Conservation (phyloP, 2,329 filamentous ascomycete species). For the Botryotinia convoluta region DNA sequence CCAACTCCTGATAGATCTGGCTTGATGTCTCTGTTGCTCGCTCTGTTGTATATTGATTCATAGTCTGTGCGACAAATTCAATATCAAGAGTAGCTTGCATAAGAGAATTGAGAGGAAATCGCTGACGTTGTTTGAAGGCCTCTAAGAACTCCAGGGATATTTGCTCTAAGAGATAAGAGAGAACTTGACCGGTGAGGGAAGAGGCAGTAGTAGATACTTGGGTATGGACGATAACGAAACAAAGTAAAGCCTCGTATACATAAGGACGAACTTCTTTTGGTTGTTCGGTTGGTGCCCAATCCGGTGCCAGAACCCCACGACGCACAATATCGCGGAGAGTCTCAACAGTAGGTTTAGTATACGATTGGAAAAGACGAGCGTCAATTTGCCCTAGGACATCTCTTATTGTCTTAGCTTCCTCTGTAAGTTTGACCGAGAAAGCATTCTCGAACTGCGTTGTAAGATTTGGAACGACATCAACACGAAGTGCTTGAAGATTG, state of each 20-base stretch:
- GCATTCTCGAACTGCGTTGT: constrained; percentile 89
- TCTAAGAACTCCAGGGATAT: constrained; percentile 76
- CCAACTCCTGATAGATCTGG: constrained; percentile 88
- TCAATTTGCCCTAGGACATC: constrained; percentile 92
- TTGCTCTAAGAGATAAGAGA: constrained; percentile 84
- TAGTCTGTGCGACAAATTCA: constrained; percentile 92
- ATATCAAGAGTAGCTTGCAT: constrained; percentile 98
- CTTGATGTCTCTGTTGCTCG: constrained; percentile 77
- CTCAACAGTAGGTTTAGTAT: constrained; percentile 75
- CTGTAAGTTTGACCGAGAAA: constrained; percentile 90
- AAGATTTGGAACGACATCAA: constrained; percentile 80
- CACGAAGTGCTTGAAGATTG: constrained; percentile 81
- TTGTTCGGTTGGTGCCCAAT: constrained; percentile 65
- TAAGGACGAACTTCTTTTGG: constrained; percentile 82
- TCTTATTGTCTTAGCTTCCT: constrained; percentile 87
- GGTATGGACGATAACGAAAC: constrained; percentile 86
- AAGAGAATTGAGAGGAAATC: constrained; percentile 74
- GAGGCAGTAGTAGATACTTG: constrained; percentile 79
- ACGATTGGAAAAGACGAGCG: constrained; percentile 84
- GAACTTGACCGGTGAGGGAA: constrained; percentile 73
- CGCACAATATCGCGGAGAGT: constrained; percentile 68
- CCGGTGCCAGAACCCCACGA: constrained; percentile 65
- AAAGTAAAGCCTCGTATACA: constrained; percentile 81
- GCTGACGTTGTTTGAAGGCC: constrained; percentile 65
- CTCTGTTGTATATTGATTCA: constrained; percentile 85